A percentile compares a stretch with the other conserved stretches of the same genome.
Evolutionary conservation across 2,329 filamentous ascomycete species (phyloP).

Genomic region (Didymellaceae sp.): DNA sequence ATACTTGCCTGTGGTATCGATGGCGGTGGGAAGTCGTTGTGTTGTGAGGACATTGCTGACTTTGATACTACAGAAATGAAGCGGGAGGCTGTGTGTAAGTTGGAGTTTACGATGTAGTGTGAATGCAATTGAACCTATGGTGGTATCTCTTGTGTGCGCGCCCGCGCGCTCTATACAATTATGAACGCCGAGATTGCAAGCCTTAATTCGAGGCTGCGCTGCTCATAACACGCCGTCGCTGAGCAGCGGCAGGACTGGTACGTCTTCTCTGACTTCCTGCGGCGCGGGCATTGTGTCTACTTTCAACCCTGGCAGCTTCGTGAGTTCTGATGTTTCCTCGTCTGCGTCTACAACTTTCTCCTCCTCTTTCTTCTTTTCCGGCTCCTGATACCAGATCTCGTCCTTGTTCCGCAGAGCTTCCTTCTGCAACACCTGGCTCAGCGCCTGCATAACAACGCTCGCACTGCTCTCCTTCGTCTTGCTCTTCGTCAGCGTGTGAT

Average conservation of each 20-base stretch:
- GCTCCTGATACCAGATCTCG: conserved; percentile 23
- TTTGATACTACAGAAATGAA: neutral
- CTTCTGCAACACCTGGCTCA: conserved; percentile 22
- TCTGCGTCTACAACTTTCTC: neutral
- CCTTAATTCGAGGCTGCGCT: too few relatives aligned
- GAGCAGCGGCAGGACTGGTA: neutral
- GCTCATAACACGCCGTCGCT: neutral
- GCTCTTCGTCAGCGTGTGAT: conserved; percentile 34
- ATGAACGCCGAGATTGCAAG: conserved; percentile 3
- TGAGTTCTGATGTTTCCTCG: neutral
- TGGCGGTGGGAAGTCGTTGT: too few relatives aligned
- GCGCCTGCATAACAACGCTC: conserved; percentile 20
- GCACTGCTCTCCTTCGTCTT: conserved; percentile 18
- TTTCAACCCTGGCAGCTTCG: neutral
- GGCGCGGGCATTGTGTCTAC: neutral
- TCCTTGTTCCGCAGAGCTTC: conserved; percentile 7
- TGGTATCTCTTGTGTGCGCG: too few relatives aligned
- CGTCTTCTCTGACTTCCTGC: conserved; percentile 1
- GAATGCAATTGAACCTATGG: neutral
- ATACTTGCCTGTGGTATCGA: neutral
- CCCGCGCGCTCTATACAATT: too few relatives aligned
- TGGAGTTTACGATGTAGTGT: too few relatives aligned
- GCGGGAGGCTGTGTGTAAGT: too few relatives aligned
- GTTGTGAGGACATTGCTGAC: neutral
- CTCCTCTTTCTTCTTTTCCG: neutral